Evolutionary conservation across 1,284 basidiomycete species (phyloP), one percentile per base, ranked within the genome.

Genomic region (Ustilago vetiveriae): DNA sequence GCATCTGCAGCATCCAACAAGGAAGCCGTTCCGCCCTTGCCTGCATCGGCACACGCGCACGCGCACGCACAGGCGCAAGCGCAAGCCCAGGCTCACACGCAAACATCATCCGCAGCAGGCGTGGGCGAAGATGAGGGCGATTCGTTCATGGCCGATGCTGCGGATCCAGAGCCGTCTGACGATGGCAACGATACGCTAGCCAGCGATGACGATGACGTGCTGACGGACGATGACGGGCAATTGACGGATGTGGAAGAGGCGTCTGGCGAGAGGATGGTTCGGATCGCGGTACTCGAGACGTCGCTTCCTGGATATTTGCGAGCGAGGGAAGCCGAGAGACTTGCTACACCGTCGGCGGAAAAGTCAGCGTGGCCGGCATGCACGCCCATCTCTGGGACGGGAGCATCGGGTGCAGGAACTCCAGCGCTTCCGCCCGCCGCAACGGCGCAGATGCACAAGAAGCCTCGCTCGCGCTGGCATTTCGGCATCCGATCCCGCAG

Each of bases 401-500:
- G n/a, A n/a, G n/a, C n/a, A n/a, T n/a, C n/a, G n/a, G n/a, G 41
- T 16, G 33, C 35, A 14, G 22, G 30, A 14, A 38, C 55, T 2
- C 49, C 48, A 4, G 45, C 60, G 6, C 48, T 57, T 21, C 37
- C 62, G 26, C 43, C 64, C 2, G 36, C 64, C 13, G 23, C 39
- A 6, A 49, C 63, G 5, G 54, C 74, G 40, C 63, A 68, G 49
- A 63, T 67, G 6, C 52, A 60, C 36, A 66, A 57, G 47, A 60
- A 72, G 32, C 52, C 69, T 9, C 60, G 77, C 22, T 75, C 90
- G 90, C 79, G 76, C 14, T 98, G 96, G 96, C 96, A 98, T 82
- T 98, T 98, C 80, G 95, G 96, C 6, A 98, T 98, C 39, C 88
- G 95, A 32, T 94, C 92, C 71, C 87, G 94, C 54, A 93, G 90